These are phyloP conservation scores for Suillus plorans DNA, from an alignment of 768 basidiomycete genomes.

Conservation along the genomic window DNA sequence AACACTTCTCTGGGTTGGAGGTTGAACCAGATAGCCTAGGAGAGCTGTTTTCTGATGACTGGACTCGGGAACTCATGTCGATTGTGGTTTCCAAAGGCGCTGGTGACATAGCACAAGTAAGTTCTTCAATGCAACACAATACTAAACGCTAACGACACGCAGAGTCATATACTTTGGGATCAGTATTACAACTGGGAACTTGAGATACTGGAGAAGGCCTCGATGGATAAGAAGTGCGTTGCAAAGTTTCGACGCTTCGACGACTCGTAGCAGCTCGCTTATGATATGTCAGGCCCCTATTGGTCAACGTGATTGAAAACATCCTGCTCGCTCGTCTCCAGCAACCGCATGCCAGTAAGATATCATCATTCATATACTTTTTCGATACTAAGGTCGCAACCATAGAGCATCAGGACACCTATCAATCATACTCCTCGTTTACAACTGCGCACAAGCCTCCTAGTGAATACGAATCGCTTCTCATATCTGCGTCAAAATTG, in stretches of 20 bases:
- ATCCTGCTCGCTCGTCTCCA: conserved; percentile 66
- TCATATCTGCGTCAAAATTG: conserved; percentile 76
- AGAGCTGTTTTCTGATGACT: conserved; percentile 58
- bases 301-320: conserved; percentile 53
- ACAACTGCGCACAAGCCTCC: conserved; percentile 75
- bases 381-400: not conserved
- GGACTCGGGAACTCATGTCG: conserved; percentile 58
- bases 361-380: not conserved
- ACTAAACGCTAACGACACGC: conserved; percentile 14
- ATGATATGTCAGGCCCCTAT: conserved; percentile 34
- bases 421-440: conserved; percentile 85
- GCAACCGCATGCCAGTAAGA: conserved; percentile 74
- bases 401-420: conserved; percentile 79
- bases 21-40: conserved; percentile 49
- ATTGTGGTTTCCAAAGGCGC: conserved; percentile 56
- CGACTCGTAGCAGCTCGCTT: not conserved
- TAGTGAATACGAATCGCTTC: conserved; percentile 71
- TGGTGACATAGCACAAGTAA: conserved; percentile 61
- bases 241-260: not conserved
- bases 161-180: conserved; percentile 78
- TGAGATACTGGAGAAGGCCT: conserved; percentile 52
- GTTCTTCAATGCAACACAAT: conserved; percentile 8
- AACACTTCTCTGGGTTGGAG: conserved; percentile 35
- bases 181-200: conserved; percentile 73
- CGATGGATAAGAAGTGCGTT: conserved; percentile 46